Evolutionary conservation across 2,329 filamentous ascomycete genomes (phyloP), one percentile per base, ranked within the genome.

Genomic region (Cercospora citrullina): DNA sequence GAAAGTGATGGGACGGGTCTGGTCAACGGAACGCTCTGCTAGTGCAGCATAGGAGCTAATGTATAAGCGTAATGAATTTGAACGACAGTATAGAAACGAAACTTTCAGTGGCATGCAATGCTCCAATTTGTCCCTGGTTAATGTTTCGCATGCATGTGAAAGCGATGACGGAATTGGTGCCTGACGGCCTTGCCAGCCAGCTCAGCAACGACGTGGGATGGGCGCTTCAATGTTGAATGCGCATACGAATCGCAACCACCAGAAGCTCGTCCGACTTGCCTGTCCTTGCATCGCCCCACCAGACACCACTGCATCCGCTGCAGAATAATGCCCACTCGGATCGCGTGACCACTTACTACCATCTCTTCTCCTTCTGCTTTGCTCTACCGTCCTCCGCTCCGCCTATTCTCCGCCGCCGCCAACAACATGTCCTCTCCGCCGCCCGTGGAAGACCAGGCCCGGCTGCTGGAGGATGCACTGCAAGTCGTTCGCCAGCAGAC

Each of bases 401-500:
- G 64, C 28, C 57, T 65, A 14, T 51, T 65, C 57, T 60, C 58
- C 58, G 60, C 58, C 30, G 66, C 65, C 67, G 66, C 61, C 68
- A 70, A 63, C 23, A 68, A 67, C 60, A 72, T 73, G 68, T 65
- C 73, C 61, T 73, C 83, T 75, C 82, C 83, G 70, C 77, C 77
- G 68, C 80, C 82, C 72, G 82, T 83, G 72, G 83, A 85, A 81
- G 82, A 85, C 75, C 83, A 90, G 87, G 93, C 92, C 77, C 91
- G 94, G 77, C 88, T 99, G 84, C 90, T 99, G 75, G 95, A 99
- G 84, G 95, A 99, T 90, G 95, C 96, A 77, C 85, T 98, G 81
- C 89, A 91, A 70, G 94, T 97, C 63, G 96, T 99, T 82, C 92
- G 94, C 83, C 94, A 98, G 83, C 96, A 99, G 87, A 95, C 94